Evolutionary conservation across 2,329 filamentous ascomycete genomes (phyloP).

Genomic region (Trichoderma sp.): DNA sequence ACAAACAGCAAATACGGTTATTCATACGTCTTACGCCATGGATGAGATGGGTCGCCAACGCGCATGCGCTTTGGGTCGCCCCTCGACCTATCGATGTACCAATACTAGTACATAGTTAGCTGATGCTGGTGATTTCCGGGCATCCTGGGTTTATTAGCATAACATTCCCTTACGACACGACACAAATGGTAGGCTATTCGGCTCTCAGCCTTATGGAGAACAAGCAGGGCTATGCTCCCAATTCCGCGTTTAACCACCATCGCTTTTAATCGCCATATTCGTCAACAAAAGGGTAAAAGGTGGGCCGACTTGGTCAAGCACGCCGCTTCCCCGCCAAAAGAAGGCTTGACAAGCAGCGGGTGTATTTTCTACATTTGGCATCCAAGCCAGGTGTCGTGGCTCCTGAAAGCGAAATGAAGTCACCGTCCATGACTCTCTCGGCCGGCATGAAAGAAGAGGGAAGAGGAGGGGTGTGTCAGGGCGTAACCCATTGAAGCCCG

Average conservation of each 20-base stretch:
- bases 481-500: background rate
- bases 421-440: background rate
- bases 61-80: background rate
- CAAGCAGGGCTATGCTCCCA: background rate
- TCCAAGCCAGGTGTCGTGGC: background rate
- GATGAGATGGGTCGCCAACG: background rate
- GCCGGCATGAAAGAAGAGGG: background rate
- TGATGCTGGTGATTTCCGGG: background rate
- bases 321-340: slow-evolving; percentile 8
- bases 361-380: background rate
- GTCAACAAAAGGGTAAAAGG: background rate
- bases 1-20: background rate
- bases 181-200: background rate
- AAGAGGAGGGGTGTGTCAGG: background rate
- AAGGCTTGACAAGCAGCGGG: background rate
- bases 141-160: background rate
- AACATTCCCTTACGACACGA: background rate
- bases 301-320: background rate
- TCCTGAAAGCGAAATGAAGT: background rate
- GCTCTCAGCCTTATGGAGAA: slow-evolving; percentile 4
- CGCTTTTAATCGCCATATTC: background rate
- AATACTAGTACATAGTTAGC: background rate
- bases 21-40: background rate
- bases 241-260: background rate
- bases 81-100: background rate